Conservation (phyloP, 192 early-diverging fungal species). For the Coemansia sp. region DNA sequence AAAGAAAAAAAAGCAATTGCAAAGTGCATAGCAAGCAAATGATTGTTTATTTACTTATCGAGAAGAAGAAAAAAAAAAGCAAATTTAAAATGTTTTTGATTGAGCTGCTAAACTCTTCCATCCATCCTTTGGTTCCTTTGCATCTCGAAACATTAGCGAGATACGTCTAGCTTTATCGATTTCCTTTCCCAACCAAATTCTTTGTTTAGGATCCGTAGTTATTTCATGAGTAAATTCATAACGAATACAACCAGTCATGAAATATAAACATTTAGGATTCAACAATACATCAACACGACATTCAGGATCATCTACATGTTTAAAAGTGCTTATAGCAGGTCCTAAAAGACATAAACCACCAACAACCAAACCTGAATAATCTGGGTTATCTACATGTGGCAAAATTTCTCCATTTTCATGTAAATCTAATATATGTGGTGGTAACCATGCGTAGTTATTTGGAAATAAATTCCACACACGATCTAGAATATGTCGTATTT, state of each 20-base stretch:
- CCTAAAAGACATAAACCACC: constrained; percentile 73
- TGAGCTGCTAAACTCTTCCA: constrained; percentile 29
- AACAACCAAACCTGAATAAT: constrained; percentile 72
- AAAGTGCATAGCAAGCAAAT: too few species aligned
- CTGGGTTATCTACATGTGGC: constrained; percentile 78
- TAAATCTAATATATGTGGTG: constrained; percentile 78
- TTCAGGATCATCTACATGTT: constrained; percentile 59
- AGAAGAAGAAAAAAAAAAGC: neutral
- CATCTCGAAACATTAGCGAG: constrained; percentile 69
- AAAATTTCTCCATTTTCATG: constrained; percentile 67
- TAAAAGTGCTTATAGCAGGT: constrained; percentile 67
- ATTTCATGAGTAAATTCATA: constrained; percentile 82
- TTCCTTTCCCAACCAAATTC: constrained; percentile 51
- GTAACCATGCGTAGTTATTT: constrained; percentile 57
- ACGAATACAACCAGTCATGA: constrained; percentile 66
- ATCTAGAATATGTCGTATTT: constrained; percentile 54
- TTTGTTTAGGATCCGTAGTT: constrained; percentile 47
- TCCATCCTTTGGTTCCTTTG: constrained; percentile 33
- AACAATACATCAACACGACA: constrained; percentile 61
- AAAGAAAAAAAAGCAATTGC: too few species aligned
- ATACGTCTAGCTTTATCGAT: constrained; percentile 63
- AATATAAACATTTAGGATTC: constrained; percentile 64
- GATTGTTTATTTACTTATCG: too few species aligned
- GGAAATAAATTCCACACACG: constrained; percentile 61
- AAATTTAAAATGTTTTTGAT: neutral